phyloP scores from a whole-genome alignment of 345 rosid genomes.

The Brassica napus region DNA sequence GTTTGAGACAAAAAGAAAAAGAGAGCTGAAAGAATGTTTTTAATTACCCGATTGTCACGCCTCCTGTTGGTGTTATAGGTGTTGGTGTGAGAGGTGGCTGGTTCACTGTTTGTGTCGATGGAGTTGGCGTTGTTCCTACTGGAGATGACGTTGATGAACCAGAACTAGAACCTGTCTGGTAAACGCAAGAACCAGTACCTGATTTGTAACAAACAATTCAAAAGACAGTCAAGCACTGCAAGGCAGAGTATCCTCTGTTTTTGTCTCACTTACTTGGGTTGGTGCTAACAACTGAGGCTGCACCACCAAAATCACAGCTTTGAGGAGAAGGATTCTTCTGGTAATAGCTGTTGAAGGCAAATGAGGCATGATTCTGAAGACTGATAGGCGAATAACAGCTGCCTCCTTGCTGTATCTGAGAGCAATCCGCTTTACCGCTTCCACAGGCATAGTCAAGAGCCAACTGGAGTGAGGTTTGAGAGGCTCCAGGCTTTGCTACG shows the following conservation, averaged over 20 bases:
- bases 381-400: constrained; percentile 72
- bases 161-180: constrained; percentile 42
- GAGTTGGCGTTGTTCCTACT: constrained; percentile 44
- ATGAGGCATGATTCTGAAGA: constrained; percentile 84
- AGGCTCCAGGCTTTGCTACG: constrained; percentile 65
- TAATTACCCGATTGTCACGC: constrained; percentile 51
- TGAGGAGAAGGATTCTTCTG: constrained; percentile 76
- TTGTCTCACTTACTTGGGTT: constrained; percentile 75
- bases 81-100: constrained; percentile 46
- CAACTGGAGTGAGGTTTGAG: constrained; percentile 56
- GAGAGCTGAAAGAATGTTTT: constrained; percentile 7
- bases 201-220: constrained; percentile 29
- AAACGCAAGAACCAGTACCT: constrained; percentile 86
- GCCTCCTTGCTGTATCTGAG: constrained; percentile 82
- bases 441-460: constrained; percentile 98
- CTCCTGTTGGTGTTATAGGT: constrained; percentile 46
- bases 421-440: constrained; percentile 77
- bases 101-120: constrained; percentile 38
- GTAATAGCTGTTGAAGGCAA: constrained; percentile 91
- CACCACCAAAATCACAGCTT: constrained; percentile 91
- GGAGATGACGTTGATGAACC: constrained; percentile 50
- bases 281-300: constrained; percentile 53
- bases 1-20: constrained; percentile 5
- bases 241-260: constrained; percentile 9
- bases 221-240: not conserved